Percentiles rank a stretch among this genome's conserved stretches.
These are phyloP conservation scores for Deuterostichococcus epilithicus DNA, from an alignment of 139 green algal species.

Conservation along the genomic window DNA sequence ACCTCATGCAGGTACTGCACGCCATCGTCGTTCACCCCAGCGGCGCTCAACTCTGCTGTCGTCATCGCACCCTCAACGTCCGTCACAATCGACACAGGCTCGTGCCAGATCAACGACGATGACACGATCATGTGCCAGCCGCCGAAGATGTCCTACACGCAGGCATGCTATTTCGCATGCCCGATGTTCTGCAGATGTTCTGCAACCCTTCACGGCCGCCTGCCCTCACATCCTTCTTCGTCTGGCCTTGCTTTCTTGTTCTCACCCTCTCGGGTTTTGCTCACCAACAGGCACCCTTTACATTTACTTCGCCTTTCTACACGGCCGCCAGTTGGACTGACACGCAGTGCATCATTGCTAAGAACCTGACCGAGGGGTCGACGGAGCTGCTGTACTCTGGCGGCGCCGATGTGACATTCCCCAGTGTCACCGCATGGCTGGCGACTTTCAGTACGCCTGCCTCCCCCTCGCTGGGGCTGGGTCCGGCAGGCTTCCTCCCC, in stretches of 20 bases:
- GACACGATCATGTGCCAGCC: not conserved
- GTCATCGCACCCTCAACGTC: not conserved
- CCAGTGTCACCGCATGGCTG: not conserved
- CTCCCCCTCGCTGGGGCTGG: not conserved
- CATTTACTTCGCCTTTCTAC: not conserved
- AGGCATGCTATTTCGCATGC: not conserved
- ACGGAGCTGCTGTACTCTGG: not conserved
- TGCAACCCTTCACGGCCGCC: not conserved
- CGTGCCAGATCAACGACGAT: not conserved
- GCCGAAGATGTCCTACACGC: not conserved
- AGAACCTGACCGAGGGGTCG: not conserved
- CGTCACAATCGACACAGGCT: not conserved
- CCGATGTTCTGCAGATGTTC: not conserved
- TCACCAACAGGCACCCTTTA: not conserved
- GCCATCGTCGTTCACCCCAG: not conserved
- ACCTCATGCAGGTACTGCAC: conserved; percentile 1
- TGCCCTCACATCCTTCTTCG: no score
- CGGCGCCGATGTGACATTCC: not conserved
- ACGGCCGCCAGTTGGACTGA: not conserved
- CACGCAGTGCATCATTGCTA: not conserved
- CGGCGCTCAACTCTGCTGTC: not conserved
- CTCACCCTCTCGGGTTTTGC: no score
- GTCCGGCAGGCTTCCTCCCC: not conserved
- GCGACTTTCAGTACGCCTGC: not conserved
- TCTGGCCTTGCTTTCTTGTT: no score